phyloP scores from a whole-genome alignment of 345 rosid species.

The Melastoma malabathricum region DNA sequence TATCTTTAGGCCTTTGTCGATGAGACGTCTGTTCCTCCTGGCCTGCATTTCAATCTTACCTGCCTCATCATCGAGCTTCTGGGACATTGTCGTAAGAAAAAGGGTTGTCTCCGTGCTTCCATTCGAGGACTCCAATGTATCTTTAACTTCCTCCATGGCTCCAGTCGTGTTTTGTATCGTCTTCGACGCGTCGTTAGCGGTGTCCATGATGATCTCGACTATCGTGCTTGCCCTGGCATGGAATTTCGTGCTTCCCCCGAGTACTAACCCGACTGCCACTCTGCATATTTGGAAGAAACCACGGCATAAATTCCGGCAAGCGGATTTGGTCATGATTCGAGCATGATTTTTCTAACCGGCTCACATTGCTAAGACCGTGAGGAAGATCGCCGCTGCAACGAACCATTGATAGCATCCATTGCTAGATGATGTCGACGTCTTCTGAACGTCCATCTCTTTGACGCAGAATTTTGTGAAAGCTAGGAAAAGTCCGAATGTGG shows the following conservation, averaged over 20 bases:
- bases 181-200: slow-evolving; percentile 41
- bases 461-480: slow-evolving; percentile 12
- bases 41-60: slow-evolving; percentile 30
- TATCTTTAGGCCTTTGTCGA: slow-evolving; percentile 36
- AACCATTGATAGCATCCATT: slow-evolving; percentile 28
- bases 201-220: slow-evolving; percentile 36
- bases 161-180: slow-evolving; percentile 44
- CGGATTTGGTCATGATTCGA: neutral
- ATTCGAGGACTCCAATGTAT: slow-evolving; percentile 16
- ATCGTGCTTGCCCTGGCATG: slow-evolving; percentile 29
- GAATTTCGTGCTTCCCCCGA: slow-evolving; percentile 44
- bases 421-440: slow-evolving; percentile 9
- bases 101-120: slow-evolving; percentile 11
- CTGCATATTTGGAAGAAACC: slow-evolving; percentile 15
- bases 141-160: slow-evolving; percentile 40
- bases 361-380: slow-evolving; percentile 49
- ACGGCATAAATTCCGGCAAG: neutral
- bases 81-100: slow-evolving; percentile 36
- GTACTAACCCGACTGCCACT: slow-evolving; percentile 39
- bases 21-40: slow-evolving; percentile 33
- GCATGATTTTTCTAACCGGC: slow-evolving; percentile 5
- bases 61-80: slow-evolving; percentile 28
- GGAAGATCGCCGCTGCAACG: slow-evolving; percentile 19
- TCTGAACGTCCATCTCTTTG: slow-evolving; percentile 13
- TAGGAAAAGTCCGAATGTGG: slow-evolving; percentile 21